These are phyloP conservation scores for Corymbia citriodora DNA, from an alignment of 441 rosid species.

Conservation along the genomic window DNA sequence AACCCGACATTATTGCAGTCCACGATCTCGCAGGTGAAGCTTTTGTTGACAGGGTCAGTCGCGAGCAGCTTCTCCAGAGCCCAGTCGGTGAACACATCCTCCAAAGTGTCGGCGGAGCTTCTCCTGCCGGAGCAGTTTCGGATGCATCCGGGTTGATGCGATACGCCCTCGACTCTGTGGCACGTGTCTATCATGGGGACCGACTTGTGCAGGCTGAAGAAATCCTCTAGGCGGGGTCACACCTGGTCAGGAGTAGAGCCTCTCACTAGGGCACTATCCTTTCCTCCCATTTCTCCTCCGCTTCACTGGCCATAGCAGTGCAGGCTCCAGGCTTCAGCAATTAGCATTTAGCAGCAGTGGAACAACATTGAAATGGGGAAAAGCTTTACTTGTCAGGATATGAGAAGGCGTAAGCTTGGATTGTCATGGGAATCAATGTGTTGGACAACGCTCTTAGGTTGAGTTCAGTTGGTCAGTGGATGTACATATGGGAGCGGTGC, in stretches of 20 bases:
- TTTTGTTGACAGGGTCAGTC: constrained; percentile 22
- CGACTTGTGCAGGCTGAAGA: constrained; percentile 42
- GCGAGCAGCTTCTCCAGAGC: constrained; percentile 38
- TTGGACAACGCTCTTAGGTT: background rate
- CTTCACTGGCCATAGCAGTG: background rate
- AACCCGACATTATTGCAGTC: constrained; percentile 40
- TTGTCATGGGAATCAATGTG: background rate
- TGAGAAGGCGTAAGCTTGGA: background rate
- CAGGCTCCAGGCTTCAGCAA: background rate
- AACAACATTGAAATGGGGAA: background rate
- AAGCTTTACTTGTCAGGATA: background rate
- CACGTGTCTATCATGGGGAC: constrained; percentile 38
- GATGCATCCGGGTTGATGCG: constrained; percentile 39
- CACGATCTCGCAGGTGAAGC: constrained; percentile 22
- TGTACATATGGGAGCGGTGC: background rate
- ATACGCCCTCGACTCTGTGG: constrained; percentile 20
- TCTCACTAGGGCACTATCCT: constrained; percentile 15
- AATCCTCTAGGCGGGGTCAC: constrained; percentile 41
- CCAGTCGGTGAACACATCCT: constrained; percentile 19
- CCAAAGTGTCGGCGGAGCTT: constrained; percentile 14
- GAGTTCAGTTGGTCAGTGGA: background rate
- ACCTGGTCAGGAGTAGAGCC: constrained; percentile 24
- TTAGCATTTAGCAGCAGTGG: background rate
- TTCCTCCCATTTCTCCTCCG: constrained; percentile 39
- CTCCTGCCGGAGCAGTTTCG: constrained; percentile 41